Percentiles rank a stretch among this genome's conserved stretches.
Conservation (phyloP, 208 protist species). For the Trypanosoma avium region DNA sequence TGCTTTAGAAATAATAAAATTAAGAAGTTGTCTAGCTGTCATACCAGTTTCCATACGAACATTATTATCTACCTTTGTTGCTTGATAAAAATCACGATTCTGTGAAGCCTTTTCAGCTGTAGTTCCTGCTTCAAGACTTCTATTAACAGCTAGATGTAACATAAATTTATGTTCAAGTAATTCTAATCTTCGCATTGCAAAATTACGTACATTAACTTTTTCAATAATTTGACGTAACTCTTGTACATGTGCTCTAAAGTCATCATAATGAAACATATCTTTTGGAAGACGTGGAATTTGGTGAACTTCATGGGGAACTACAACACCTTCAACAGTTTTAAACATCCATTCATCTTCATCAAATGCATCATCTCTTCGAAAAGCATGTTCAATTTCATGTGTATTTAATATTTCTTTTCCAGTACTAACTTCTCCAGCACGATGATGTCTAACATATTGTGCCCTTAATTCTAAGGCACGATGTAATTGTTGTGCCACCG, state of each 20-base stretch:
- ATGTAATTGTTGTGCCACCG: conserved; percentile 63
- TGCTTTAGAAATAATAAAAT: conserved; percentile 95
- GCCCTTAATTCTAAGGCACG: conserved; percentile 73
- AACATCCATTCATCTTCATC: conserved; percentile 91
- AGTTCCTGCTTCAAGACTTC: conserved; percentile 74
- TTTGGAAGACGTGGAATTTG: conserved; percentile 88
- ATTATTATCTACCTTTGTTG: conserved; percentile 97
- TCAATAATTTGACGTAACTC: conserved; percentile 65
- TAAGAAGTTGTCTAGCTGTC: conserved; percentile 93
- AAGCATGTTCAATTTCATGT: conserved; percentile 31
- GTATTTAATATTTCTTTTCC: conserved; percentile 12
- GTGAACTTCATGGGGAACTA: conserved; percentile 87
- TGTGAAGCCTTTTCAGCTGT: conserved; percentile 77
- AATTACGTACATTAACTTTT: conserved; percentile 75
- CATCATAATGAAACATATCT: conserved; percentile 83
- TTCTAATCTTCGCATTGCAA: conserved; percentile 82
- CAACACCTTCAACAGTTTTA: conserved; percentile 88
- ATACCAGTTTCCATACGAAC: conserved; percentile 94
- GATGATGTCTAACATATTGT: conserved; percentile 46
- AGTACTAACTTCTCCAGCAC: conserved; percentile 8
- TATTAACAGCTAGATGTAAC: conserved; percentile 92
- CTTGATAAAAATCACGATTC: conserved; percentile 95
- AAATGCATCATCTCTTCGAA: conserved; percentile 49
- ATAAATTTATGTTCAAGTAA: conserved; percentile 92
- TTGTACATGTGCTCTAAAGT: conserved; percentile 79